Base-by-base conservation (phyloP, 495 filamentous ascomycete species). In the Annulohypoxylon nitens region DNA sequence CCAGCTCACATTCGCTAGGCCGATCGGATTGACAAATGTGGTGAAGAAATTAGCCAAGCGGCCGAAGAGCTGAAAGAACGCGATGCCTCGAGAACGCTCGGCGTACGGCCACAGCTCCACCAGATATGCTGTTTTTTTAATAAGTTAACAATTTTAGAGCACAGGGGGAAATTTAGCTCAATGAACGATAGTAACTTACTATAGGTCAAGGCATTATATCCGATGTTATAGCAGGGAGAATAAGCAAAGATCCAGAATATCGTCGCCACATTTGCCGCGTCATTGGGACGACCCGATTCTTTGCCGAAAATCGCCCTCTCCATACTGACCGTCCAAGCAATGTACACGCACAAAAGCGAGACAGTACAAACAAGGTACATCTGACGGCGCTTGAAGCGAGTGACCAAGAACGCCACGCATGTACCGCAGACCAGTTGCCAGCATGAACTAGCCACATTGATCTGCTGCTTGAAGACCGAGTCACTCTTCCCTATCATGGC, bases 181-280 rank as follows among this genome's bases (percentile, higher is more conserved):
- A 1, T 23, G 20, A 23, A 23, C 20, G 20, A 23, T 23, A 23
- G 20, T 23, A 12, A 75, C 81, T 79, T 74, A 89, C 87, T 90
- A 76, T 90, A 92, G 1, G 89, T 90, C 39, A 91, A 80, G 37
- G 90, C 89, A 62, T 91, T 91, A 72, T 91, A 90, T n/a, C 88
- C 90, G 63, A 91, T 83, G 70, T 85, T 91, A 68, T 91, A 91
- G 69, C 86, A 87, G 2, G 89, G 90, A 0, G 84, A 85, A 74
- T 91, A 92, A 26, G 82, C 79, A 70, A 89, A 92, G 68, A 90
- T 89, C 67, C 89, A 90, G 81, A 91, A 88, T 25, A 86, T 71
- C 18, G 81, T 82, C 10, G 84, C 84, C 11, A 87, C 69, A 50
- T 79, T 80, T 20, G 83, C 83, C 6, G 77, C 66, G 9, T 78